Percentiles rank a stretch among this genome's conserved stretches.
Conservation (phyloP, 2,329 filamentous ascomycete genomes). For the Pyrenochaeta sp. region DNA sequence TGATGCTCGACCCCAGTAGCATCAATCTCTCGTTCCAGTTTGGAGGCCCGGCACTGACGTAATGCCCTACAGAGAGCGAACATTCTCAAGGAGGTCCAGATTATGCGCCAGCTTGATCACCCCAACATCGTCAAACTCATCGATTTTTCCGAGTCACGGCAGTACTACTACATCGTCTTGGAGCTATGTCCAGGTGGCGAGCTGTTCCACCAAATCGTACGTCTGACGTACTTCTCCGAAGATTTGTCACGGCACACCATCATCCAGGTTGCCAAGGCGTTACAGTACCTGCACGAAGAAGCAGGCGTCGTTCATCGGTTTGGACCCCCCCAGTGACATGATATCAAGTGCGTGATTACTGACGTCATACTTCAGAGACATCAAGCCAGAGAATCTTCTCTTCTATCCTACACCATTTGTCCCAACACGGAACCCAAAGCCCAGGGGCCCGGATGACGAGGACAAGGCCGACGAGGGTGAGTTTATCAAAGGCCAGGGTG, state of each 20-base stretch:
- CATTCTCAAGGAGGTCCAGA: slow-evolving; percentile 97
- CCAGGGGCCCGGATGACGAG: slow-evolving; percentile 86
- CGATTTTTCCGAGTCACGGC: slow-evolving; percentile 89
- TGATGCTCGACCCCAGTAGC: slow-evolving; percentile 41
- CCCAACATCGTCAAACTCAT: slow-evolving; percentile 95
- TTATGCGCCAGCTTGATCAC: slow-evolving; percentile 96
- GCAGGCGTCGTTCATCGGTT: slow-evolving; percentile 97
- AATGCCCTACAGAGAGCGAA: slow-evolving; percentile 78
- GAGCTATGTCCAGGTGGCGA: slow-evolving; percentile 96
- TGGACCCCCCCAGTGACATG: slow-evolving; percentile 41
- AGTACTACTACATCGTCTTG: slow-evolving; percentile 97
- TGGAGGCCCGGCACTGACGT: slow-evolving; percentile 53
- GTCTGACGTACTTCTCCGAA: slow-evolving; percentile 98
- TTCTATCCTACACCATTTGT: slow-evolving; percentile 88
- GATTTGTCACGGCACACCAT: slow-evolving; percentile 95
- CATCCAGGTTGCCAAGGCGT: slow-evolving; percentile 88
- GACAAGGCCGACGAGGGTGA: slow-evolving; percentile 98
- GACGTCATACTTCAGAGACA: slow-evolving; percentile 72
- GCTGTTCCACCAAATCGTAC: slow-evolving; percentile 97
- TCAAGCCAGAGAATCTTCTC: slow-evolving; percentile 97
- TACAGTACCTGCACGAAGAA: slow-evolving; percentile 94
- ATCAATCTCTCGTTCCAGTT: slow-evolving; percentile 33
- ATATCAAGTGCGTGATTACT: slow-evolving; percentile 30
- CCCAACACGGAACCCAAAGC: slow-evolving; percentile 81
- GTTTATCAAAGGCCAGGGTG: slow-evolving; percentile 80